phyloP scores from a whole-genome alignment of 78 protist species.

The Paulinella micropora region DNA sequence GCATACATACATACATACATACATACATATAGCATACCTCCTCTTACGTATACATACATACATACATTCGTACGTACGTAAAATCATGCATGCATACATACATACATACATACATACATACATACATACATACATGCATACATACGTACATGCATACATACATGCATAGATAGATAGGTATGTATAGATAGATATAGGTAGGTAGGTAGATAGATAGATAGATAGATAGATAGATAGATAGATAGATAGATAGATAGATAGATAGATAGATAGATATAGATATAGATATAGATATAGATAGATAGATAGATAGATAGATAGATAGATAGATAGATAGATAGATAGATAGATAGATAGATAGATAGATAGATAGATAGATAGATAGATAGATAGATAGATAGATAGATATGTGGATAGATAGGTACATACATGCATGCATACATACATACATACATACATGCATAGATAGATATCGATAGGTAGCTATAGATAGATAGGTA shows the following conservation, averaged over 20 bases:
- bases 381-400: background rate
- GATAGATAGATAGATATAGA: background rate
- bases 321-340: background rate
- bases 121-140: background rate
- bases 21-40: background rate
- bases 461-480: background rate
- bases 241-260: background rate
- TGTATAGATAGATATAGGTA: background rate
- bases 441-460: background rate
- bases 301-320: background rate
- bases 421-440: background rate
- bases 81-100: background rate
- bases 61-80: background rate
- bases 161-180: background rate
- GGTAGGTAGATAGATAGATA: background rate
- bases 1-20: background rate
- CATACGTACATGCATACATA: background rate
- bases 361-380: background rate
- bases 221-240: background rate
- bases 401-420: background rate
- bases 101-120: constrained; percentile 1
- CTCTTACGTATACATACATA: background rate
- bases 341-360: background rate
- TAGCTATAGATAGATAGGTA: background rate
- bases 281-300: background rate